Percentiles rank a stretch among this genome's conserved stretches.
These are phyloP conservation scores for Russula sp. DNA, from an alignment of 768 basidiomycete species.

Conservation along the genomic window DNA sequence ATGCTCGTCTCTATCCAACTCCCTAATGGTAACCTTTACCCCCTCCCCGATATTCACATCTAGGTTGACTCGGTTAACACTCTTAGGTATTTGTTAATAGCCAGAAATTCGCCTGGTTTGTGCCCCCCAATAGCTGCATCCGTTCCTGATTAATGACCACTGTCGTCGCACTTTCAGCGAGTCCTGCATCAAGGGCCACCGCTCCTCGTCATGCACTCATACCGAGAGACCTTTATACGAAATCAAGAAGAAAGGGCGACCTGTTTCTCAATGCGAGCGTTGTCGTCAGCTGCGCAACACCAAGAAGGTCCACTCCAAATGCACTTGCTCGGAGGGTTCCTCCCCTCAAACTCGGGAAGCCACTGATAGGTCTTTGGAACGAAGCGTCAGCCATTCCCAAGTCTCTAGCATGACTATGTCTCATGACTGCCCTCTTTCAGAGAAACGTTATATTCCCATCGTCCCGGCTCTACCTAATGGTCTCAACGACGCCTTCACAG, in stretches of 20 bases:
- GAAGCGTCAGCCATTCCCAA: slow-evolving; percentile 25
- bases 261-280: slow-evolving; percentile 31
- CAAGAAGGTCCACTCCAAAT: slow-evolving; percentile 31
- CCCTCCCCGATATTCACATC: not conserved
- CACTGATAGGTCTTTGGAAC: slow-evolving; percentile 30
- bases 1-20: not conserved
- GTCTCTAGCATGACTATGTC: not conserved
- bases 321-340: slow-evolving; percentile 28
- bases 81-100: slow-evolving; percentile 30
- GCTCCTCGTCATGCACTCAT: slow-evolving; percentile 31
- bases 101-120: slow-evolving; percentile 31
- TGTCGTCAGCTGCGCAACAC: slow-evolving; percentile 30
- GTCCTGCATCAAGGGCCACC: slow-evolving; percentile 32
- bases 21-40: slow-evolving; percentile 16
- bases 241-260: slow-evolving; percentile 32
- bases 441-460: slow-evolving; percentile 32
- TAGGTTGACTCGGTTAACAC: not conserved
- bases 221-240: slow-evolving; percentile 31
- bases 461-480: slow-evolving; percentile 30
- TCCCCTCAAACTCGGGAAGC: slow-evolving; percentile 12
- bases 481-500: slow-evolving; percentile 25
- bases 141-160: not conserved
- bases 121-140: not conserved
- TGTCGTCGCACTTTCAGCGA: slow-evolving; percentile 19
- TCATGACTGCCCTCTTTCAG: slow-evolving; percentile 14